These are phyloP conservation scores for Trametes hirsuta DNA, from an alignment of 1,284 basidiomycete species.

Conservation along the genomic window DNA sequence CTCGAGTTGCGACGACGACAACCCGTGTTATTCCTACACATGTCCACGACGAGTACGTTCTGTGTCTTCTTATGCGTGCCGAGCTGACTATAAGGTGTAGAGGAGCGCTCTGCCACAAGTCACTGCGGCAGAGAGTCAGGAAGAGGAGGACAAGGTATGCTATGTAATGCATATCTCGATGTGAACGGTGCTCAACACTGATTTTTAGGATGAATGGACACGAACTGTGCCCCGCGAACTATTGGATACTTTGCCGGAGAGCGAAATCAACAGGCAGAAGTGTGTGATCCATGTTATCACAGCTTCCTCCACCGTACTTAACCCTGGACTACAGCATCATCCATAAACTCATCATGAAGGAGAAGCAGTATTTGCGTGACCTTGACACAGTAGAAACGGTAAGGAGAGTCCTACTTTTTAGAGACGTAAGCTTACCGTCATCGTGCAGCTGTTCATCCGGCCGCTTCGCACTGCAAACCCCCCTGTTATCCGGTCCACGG, in stretches of 20 bases:
- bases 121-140: slow-evolving; percentile 29
- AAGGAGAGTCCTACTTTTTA: slow-evolving; percentile 15
- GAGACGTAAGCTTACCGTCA: background rate
- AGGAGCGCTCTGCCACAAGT: slow-evolving; percentile 29
- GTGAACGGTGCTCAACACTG: no score
- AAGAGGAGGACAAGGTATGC: slow-evolving; percentile 35
- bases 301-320: background rate
- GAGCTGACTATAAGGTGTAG: slow-evolving; percentile 17
- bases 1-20: slow-evolving; percentile 76
- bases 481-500: slow-evolving; percentile 66
- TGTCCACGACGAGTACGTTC: slow-evolving; percentile 66
- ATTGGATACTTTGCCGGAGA: slow-evolving; percentile 68
- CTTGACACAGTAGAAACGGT: slow-evolving; percentile 84
- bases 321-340: slow-evolving; percentile 65
- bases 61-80: background rate
- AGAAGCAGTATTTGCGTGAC: slow-evolving; percentile 90
- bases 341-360: slow-evolving; percentile 88
- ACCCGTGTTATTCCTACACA: slow-evolving; percentile 70
- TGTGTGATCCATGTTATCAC: slow-evolving; percentile 36
- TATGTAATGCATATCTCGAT: no score
- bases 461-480: slow-evolving; percentile 75
- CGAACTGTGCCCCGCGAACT: slow-evolving; percentile 71
- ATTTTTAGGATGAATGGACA: slow-evolving; percentile 68
- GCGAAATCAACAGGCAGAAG: slow-evolving; percentile 86
- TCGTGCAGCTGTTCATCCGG: slow-evolving; percentile 70